Evolutionary conservation across 345 rosid genomes (phyloP).

Genomic region (Arabidopsis suecica): DNA sequence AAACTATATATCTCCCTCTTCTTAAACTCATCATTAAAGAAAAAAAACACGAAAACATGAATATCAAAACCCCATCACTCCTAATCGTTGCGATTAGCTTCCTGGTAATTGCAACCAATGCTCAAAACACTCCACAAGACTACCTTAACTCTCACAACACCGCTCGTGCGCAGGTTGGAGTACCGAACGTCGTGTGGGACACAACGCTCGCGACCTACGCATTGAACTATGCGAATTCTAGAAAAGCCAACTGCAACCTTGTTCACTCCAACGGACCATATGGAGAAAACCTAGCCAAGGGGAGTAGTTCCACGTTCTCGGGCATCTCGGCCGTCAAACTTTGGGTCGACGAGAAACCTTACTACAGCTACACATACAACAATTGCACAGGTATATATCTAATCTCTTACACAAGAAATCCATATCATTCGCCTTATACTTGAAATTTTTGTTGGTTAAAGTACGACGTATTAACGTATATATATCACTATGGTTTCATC

Average conservation of each 20-base stretch:
- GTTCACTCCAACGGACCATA: conserved; percentile 58
- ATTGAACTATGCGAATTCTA: conserved; percentile 43
- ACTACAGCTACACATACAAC: conserved; percentile 54
- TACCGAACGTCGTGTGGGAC: conserved; percentile 56
- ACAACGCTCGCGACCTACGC: conserved; percentile 50
- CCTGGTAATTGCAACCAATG: conserved; percentile 15
- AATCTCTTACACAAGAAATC: not conserved
- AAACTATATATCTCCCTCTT: not conserved
- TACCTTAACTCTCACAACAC: conserved; percentile 55
- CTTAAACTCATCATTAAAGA: not conserved
- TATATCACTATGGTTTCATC: too few species aligned
- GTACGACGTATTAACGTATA: too few species aligned
- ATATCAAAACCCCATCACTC: conserved; percentile 16
- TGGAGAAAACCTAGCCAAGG: conserved; percentile 67
- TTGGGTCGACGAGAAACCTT: conserved; percentile 63
- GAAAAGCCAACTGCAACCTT: conserved; percentile 50
- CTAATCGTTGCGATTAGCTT: conserved; percentile 25
- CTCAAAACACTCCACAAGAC: conserved; percentile 52
- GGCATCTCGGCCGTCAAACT: conserved; percentile 51
- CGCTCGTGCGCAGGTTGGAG: conserved; percentile 52
- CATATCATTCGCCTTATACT: not conserved
- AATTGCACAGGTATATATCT: conserved; percentile 42
- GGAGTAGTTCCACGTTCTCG: conserved; percentile 47
- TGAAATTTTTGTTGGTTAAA: too few species aligned
- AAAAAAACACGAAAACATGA: not conserved